A percentile compares a stretch with the other conserved stretches of the same genome.
These are phyloP conservation scores for Plasmodium billcollinsi DNA, from an alignment of 169 alveolate genomes.

Conservation along the genomic window DNA sequence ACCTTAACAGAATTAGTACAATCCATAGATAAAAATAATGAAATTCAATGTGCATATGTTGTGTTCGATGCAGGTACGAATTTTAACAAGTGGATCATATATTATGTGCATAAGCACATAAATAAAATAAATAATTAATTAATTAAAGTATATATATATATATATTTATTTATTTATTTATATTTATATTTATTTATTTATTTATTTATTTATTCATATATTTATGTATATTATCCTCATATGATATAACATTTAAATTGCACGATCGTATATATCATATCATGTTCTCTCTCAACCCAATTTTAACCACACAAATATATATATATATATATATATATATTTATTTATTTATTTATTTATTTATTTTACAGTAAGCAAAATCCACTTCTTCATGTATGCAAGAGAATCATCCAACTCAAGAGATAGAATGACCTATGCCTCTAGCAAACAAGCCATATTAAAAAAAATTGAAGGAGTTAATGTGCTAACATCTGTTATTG, in stretches of 20 bases:
- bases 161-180: background rate
- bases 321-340: background rate
- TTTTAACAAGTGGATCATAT: background rate
- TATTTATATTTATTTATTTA: background rate
- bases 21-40: constrained; percentile 66
- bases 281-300: no score
- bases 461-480: constrained; percentile 84
- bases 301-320: background rate
- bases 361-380: constrained; percentile 78
- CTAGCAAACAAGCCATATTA: constrained; percentile 85
- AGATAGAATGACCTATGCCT: constrained; percentile 86
- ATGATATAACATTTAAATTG: no score
- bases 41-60: constrained; percentile 86
- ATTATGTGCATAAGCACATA: background rate
- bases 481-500: constrained; percentile 83
- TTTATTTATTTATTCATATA: background rate
- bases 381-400: constrained; percentile 87
- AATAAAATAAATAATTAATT: background rate
- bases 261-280: no score
- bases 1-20: constrained; percentile 41
- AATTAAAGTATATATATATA: background rate
- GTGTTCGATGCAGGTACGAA: constrained; percentile 83
- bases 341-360: background rate
- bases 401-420: constrained; percentile 82
- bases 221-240: no score